Percentiles rank a stretch among this genome's conserved stretches.
Evolutionary conservation across 2,329 filamentous ascomycete genomes (phyloP).

Genomic region (Colletotrichum sp.): DNA sequence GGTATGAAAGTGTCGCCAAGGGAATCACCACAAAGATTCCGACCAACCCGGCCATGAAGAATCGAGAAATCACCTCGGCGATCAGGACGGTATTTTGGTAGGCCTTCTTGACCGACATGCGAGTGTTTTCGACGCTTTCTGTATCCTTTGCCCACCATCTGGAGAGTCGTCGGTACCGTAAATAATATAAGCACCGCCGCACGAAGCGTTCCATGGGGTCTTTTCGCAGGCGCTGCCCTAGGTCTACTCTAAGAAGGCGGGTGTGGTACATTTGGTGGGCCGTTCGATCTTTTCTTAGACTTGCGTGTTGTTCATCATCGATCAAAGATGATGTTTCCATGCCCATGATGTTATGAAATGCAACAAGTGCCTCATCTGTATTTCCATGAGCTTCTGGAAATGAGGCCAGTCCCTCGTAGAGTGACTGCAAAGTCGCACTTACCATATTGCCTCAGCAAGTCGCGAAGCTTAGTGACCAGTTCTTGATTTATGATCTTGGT

Average conservation of each 20-base stretch:
- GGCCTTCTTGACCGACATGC: background rate
- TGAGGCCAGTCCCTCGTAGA: rapidly evolving
- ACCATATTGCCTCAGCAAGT: background rate
- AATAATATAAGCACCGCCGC: background rate
- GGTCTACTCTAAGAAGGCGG: background rate
- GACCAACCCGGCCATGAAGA: background rate
- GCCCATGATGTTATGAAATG: background rate
- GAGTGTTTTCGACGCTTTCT: background rate
- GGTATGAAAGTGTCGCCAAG: background rate
- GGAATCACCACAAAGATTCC: background rate
- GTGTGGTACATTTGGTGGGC: background rate
- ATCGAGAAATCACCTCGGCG: background rate
- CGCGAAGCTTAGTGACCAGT: background rate
- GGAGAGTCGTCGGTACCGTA: background rate
- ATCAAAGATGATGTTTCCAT: background rate
- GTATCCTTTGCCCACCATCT: background rate
- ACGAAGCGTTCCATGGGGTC: background rate
- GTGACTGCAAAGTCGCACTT: background rate
- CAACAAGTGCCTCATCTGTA: background rate
- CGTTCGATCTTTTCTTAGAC: background rate
- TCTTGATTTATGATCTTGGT: background rate
- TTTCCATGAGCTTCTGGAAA: background rate
- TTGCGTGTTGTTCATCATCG: background rate
- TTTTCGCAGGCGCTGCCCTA: background rate
- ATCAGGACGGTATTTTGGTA: background rate